Evolutionary conservation across 345 rosid species (phyloP).

Genomic region (Syzygium oleosum): DNA sequence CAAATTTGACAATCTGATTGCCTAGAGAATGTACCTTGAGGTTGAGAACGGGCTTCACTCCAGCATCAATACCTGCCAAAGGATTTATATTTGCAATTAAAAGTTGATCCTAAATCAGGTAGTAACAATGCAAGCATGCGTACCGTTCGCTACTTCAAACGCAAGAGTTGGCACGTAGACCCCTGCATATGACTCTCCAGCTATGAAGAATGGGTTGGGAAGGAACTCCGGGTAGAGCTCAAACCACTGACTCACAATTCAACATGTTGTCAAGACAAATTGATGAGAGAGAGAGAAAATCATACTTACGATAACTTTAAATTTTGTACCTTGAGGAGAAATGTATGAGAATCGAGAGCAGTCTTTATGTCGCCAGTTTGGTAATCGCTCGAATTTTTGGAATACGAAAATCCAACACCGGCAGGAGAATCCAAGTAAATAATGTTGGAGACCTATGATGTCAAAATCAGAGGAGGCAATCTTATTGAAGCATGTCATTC

Average conservation of each 20-base stretch:
- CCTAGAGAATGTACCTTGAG: slow-evolving; percentile 38
- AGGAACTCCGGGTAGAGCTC: slow-evolving; percentile 72
- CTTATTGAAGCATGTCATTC: background rate
- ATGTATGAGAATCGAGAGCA: slow-evolving; percentile 59
- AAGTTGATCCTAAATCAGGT: background rate
- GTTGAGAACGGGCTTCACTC: slow-evolving; percentile 51
- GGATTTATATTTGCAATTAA: background rate
- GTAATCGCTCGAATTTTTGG: slow-evolving; percentile 47
- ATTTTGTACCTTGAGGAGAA: slow-evolving; percentile 54
- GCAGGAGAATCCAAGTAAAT: slow-evolving; percentile 85
- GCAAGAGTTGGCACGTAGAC: slow-evolving; percentile 83
- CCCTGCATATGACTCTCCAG: slow-evolving; percentile 98
- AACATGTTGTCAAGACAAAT: background rate
- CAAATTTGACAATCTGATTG: background rate
- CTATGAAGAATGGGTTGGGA: slow-evolving; percentile 60
- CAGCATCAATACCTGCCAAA: slow-evolving; percentile 52
- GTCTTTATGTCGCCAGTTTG: slow-evolving; percentile 51
- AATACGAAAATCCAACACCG: slow-evolving; percentile 84
- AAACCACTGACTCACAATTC: slow-evolving; percentile 54
- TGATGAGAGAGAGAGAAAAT: background rate
- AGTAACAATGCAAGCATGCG: background rate
- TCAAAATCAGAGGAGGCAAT: background rate
- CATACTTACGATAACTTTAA: background rate
- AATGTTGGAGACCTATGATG: slow-evolving; percentile 61
- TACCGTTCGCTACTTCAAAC: slow-evolving; percentile 66